Base-by-base conservation (phyloP, 306 rosid species). In the Rubus idaeus region DNA sequence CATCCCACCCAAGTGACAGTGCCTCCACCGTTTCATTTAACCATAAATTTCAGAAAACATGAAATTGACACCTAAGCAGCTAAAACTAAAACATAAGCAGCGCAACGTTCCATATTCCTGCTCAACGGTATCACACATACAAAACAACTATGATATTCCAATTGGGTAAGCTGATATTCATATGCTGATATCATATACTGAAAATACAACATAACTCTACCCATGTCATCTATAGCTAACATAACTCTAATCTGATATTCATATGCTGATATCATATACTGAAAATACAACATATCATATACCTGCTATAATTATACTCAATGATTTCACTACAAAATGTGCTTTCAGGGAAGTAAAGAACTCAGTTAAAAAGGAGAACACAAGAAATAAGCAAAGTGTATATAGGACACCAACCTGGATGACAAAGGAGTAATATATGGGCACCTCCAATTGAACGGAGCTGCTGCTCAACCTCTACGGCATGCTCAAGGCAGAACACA, bases 401-500 rank as follows among this genome's bases (percentile, higher is more conserved):
- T 6, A 20, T 35, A 57, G 51, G 57, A 56, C 10, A 69, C 70
- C 64, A 80, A 58, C 99, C 99, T 91, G 98, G 98, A 91, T 96
- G 99, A 77, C 99, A 96, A 62, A 92, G 89, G 75, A 96, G 93
- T 72, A 89, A 66, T 80, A 93, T 87, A 74, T 91, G 83, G 58
- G 89, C 97, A 77, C 99, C 98, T 68, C 99, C 99, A 60, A 96
- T 85, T 66, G 92, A 86, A 56, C 85, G 90, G 81, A 96, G 98
- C 84, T 84, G 96, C 88, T 93, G 84, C 85, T 93, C 98, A 45
- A 89, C 98, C 79, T 91, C 98, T 75, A 79, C 81, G 40, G 99
- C 99, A 85, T 96, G 99, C 87, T 93, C 99, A 44, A 92, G 92
- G 83, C 99, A 96, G 80, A 96, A 96, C 52, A 96, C 94, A 86